Evolutionary conservation across 2,329 filamentous ascomycete genomes (phyloP).

Genomic region (Zymoseptoria tritici): DNA sequence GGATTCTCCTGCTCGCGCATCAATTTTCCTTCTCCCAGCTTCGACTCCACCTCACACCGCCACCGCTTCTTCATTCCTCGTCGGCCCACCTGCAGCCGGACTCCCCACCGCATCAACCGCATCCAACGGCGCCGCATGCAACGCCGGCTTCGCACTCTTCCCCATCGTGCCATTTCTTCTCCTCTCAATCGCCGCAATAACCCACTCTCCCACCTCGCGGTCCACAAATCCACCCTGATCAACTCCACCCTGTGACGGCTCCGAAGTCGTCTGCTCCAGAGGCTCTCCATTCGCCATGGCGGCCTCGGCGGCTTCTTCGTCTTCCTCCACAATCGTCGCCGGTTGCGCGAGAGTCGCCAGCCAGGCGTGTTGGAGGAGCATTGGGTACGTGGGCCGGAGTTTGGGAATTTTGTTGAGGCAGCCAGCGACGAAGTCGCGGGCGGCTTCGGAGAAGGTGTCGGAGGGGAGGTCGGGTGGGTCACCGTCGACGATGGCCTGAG

Average conservation of each 20-base stretch:
- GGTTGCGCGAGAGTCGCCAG: constrained; percentile 68
- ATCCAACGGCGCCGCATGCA: constrained; percentile 82
- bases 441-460: constrained; percentile 68
- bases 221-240: constrained; percentile 45
- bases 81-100: not conserved
- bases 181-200: constrained; percentile 60
- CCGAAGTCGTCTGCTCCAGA: constrained; percentile 26
- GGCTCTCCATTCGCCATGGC: constrained; percentile 16
- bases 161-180: constrained; percentile 53
- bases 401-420: constrained; percentile 91
- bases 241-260: constrained; percentile 24
- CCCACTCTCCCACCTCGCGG: constrained; percentile 80
- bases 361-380: constrained; percentile 86
- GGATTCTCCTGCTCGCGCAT: too few relatives aligned
- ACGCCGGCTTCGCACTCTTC: constrained; percentile 60
- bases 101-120: constrained; percentile 45
- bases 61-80: not conserved
- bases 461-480: constrained; percentile 83
- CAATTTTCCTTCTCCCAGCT: too few relatives aligned
- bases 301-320: constrained; percentile 49
- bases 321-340: constrained; percentile 63
- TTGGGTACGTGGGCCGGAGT: constrained; percentile 86
- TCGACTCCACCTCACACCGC: not conserved
- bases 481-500: constrained; percentile 90
- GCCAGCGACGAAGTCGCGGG: constrained; percentile 77